These are phyloP conservation scores for Blastobotrys indianensis DNA, from an alignment of 1,139 yeast species.

Conservation along the genomic window DNA sequence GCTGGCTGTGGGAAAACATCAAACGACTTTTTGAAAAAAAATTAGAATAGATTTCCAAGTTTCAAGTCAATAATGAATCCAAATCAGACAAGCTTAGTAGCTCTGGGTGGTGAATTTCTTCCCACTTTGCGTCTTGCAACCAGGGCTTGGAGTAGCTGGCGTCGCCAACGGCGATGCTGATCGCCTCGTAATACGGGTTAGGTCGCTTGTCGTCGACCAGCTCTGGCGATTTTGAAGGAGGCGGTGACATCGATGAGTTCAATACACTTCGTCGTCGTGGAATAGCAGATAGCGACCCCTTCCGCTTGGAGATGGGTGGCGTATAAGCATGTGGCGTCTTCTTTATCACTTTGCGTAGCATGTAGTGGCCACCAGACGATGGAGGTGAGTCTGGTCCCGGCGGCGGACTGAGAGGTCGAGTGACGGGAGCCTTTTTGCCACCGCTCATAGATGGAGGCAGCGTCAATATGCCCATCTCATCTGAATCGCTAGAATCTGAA, in stretches of 20 bases:
- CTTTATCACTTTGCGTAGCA: conserved; percentile 23
- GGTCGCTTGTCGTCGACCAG: conserved; percentile 1
- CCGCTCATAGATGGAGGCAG: conserved; percentile 5
- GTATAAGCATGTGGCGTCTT: conserved; percentile 27
- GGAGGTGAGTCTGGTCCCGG: conserved; percentile 12
- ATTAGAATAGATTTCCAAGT: too few relatives aligned
- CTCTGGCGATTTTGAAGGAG: not conserved
- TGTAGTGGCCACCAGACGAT: conserved; percentile 15
- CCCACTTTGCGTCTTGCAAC: conserved; percentile 12
- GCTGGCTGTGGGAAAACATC: too few relatives aligned
- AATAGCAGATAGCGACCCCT: not conserved
- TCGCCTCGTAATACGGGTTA: conserved; percentile 10
- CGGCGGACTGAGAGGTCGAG: conserved; percentile 15
- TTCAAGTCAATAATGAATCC: conserved; percentile 9
- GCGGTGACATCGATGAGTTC: not conserved
- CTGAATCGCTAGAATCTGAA: conserved; percentile 1
- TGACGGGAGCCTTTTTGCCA: conserved; percentile 8
- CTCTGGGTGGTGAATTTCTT: conserved; percentile 21
- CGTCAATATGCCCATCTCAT: not conserved
- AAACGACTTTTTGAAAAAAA: too few relatives aligned
- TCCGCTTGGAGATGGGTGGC: conserved; percentile 15
- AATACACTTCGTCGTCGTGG: not conserved
- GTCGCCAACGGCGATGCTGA: conserved; percentile 7
- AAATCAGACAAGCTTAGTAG: conserved; percentile 21
- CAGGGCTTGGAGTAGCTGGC: conserved; percentile 4